phyloP scores from a whole-genome alignment of 106 monocot species.

The Posidonia australis region DNA sequence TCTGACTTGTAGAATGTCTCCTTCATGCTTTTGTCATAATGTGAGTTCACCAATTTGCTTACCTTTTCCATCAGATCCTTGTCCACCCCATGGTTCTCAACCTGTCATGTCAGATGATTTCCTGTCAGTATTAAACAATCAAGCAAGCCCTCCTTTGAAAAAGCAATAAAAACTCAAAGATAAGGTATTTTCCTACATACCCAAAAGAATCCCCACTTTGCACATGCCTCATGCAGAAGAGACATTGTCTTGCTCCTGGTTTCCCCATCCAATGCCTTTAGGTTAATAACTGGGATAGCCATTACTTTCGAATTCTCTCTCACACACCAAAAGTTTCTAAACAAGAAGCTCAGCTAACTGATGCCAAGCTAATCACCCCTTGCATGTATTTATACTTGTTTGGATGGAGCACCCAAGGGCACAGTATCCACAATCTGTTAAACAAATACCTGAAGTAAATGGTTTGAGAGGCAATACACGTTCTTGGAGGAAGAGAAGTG shows the following conservation, averaged over 20 bases:
- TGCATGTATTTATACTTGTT: constrained; percentile 1
- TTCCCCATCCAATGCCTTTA: constrained; percentile 23
- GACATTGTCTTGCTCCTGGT: constrained; percentile 32
- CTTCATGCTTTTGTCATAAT: constrained; percentile 41
- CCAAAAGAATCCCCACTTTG: constrained; percentile 49
- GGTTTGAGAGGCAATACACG: neutral
- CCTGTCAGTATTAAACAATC: neutral
- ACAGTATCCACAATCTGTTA: neutral
- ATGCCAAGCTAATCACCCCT: neutral
- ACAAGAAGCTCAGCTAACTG: too few relatives aligned
- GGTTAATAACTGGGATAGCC: constrained; percentile 33
- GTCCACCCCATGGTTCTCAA: constrained; percentile 47
- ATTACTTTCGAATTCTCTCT: constrained; percentile 6
- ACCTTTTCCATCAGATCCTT: constrained; percentile 28
- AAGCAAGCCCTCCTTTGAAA: too few relatives aligned
- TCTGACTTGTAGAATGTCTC: constrained; percentile 38
- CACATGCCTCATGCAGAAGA: constrained; percentile 25
- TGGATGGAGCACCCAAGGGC: too few relatives aligned
- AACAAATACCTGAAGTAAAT: neutral
- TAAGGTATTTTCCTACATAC: constrained; percentile 3
- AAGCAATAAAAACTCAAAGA: neutral
- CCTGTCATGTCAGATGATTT: constrained; percentile 12
- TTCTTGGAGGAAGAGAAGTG: neutral
- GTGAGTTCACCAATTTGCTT: constrained; percentile 26
- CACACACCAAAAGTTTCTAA: too few relatives aligned